Evolutionary conservation across 805 yeast species (phyloP).

Genomic region (Myxozyma monticola): DNA sequence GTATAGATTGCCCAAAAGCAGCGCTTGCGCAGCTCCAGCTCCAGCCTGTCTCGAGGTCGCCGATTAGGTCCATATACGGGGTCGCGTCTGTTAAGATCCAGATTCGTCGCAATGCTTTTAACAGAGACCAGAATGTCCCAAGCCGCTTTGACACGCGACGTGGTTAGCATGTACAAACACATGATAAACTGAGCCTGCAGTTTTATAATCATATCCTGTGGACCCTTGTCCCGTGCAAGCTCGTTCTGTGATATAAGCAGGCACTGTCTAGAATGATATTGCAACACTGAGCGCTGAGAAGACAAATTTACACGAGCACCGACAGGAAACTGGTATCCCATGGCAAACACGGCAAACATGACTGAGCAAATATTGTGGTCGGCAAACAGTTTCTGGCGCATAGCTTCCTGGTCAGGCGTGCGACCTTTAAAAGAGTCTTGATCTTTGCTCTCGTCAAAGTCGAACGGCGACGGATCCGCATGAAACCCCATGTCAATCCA

Average conservation of each 20-base stretch:
- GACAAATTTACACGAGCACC: neutral
- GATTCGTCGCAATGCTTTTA: constrained; percentile 15
- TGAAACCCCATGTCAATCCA: constrained; percentile 27
- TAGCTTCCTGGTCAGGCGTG: constrained; percentile 1
- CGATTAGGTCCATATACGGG: neutral
- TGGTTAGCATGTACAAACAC: constrained; percentile 19
- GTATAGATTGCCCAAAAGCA: constrained; percentile 26
- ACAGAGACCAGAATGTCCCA: constrained; percentile 19
- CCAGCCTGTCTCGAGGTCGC: constrained; percentile 7
- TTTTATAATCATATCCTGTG: constrained; percentile 10
- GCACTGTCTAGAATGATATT: constrained; percentile 14
- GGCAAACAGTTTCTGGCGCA: constrained; percentile 7
- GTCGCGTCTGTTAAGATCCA: constrained; percentile 18
- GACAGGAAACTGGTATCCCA: constrained; percentile 23
- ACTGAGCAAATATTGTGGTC: constrained; percentile 18
- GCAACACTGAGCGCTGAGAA: constrained; percentile 3
- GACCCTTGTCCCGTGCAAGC: constrained; percentile 3
- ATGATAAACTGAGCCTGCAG: constrained; percentile 23
- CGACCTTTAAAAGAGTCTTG: neutral
- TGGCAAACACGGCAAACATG: constrained; percentile 21
- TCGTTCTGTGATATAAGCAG: constrained; percentile 19
- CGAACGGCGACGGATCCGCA: constrained; percentile 11
- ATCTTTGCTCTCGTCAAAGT: neutral
- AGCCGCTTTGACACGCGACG: constrained; percentile 21
- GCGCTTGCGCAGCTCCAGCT: constrained; percentile 18